These are phyloP conservation scores for Ochetophila trinervis DNA, from an alignment of 306 rosid genomes.

Conservation along the genomic window DNA sequence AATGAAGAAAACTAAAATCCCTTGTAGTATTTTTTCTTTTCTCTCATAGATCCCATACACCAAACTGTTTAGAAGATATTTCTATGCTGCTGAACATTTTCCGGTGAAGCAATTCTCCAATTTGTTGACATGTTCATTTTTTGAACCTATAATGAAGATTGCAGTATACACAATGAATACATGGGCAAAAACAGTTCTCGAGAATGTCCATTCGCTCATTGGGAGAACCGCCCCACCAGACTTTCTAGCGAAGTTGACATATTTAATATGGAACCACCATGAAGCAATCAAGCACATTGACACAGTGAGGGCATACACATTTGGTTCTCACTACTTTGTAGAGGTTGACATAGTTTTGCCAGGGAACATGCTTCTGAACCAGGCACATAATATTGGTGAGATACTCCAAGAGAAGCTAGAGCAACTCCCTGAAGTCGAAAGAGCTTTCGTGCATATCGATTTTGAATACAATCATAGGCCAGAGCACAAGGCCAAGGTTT, in stretches of 20 bases:
- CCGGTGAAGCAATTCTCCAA: not conserved
- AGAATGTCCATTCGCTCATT: slow-evolving; percentile 62
- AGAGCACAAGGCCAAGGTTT: slow-evolving; percentile 61
- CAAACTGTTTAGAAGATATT: not conserved
- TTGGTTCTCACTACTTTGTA: slow-evolving; percentile 71
- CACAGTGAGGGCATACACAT: slow-evolving; percentile 80
- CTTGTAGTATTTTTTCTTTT: too few relatives aligned
- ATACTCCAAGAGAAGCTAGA: slow-evolving; percentile 72
- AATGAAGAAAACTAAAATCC: too few relatives aligned
- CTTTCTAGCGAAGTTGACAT: slow-evolving; percentile 62
- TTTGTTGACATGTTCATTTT: not conserved
- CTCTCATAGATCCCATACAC: not conserved
- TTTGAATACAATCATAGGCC: slow-evolving; percentile 76
- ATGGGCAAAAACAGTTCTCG: slow-evolving; percentile 71
- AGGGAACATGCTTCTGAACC: slow-evolving; percentile 52
- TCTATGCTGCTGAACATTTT: not conserved
- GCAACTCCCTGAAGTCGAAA: slow-evolving; percentile 72
- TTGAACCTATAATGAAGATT: slow-evolving; percentile 48
- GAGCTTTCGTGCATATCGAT: slow-evolving; percentile 82
- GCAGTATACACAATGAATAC: slow-evolving; percentile 77
- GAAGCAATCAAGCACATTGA: slow-evolving; percentile 71
- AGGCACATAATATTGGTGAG: slow-evolving; percentile 83
- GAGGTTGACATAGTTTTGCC: slow-evolving; percentile 84
- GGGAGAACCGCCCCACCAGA: slow-evolving; percentile 88
- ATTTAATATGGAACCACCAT: slow-evolving; percentile 79